A percentile compares a stretch with the other conserved stretches of the same genome.
Evolutionary conservation across 2,329 filamentous ascomycete genomes (phyloP).

Genomic region (Xylaria arbuscula): DNA sequence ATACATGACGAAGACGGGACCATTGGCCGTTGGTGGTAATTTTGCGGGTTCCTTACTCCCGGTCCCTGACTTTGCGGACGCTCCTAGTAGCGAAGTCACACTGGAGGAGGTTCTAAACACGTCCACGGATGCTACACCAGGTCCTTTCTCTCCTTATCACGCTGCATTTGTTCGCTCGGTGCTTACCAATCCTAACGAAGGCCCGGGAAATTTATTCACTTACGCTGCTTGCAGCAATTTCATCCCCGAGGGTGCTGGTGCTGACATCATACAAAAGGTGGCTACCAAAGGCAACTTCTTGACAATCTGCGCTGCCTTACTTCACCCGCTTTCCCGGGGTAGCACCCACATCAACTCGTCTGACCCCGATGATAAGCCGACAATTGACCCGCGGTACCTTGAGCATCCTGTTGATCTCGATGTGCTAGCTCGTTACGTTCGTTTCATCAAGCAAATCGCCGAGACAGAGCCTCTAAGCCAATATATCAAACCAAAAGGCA

Average conservation of each 20-base stretch:
- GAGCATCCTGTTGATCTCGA: constrained; percentile 34
- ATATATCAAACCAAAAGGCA: constrained; percentile 11
- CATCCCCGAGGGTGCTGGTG: not conserved
- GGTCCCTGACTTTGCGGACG: not conserved
- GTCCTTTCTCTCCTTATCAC: constrained; percentile 9
- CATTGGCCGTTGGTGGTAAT: constrained; percentile 13
- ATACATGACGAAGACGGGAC: constrained; percentile 24
- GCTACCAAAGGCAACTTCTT: constrained; percentile 10
- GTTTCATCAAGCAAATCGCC: constrained; percentile 17
- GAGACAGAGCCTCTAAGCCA: constrained; percentile 17
- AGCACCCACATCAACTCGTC: constrained; percentile 38
- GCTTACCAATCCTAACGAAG: not conserved
- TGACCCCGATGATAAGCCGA: not conserved
- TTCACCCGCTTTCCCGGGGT: constrained; percentile 35
- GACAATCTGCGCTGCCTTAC: not conserved
- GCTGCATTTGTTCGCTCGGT: constrained; percentile 11
- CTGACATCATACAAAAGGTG: not conserved
- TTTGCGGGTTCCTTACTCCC: not conserved
- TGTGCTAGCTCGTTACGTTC: constrained; percentile 29
- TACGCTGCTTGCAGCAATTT: constrained; percentile 15
- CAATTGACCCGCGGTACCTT: constrained; percentile 33
- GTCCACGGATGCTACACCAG: not conserved
- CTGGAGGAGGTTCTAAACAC: constrained; percentile 9
- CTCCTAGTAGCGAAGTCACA: not conserved
- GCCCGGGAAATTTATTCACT: not conserved